A percentile compares a stretch with the other conserved stretches of the same genome.
These are phyloP conservation scores for Citrullus mucosospermus DNA, from an alignment of 306 rosid genomes.

Conservation along the genomic window DNA sequence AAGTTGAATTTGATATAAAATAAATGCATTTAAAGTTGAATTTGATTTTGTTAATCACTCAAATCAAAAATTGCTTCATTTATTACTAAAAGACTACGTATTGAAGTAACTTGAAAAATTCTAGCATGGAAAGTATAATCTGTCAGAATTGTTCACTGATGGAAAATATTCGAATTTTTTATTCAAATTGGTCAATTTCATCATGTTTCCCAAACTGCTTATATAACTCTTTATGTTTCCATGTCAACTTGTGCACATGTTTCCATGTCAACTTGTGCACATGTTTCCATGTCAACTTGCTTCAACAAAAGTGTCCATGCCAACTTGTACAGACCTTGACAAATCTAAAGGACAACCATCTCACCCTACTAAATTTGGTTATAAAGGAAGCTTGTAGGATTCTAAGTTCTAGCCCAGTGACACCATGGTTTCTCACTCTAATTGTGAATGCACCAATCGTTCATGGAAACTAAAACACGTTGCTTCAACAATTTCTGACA, in stretches of 20 bases:
- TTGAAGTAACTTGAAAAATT: background rate
- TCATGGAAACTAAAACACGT: background rate
- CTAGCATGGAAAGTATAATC: background rate
- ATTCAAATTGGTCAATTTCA: too few species aligned
- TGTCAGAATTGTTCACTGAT: background rate
- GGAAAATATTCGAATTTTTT: background rate
- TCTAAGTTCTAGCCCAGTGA: background rate
- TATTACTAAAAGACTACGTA: background rate
- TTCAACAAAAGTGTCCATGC: background rate
- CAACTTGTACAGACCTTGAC: background rate
- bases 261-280: too few species aligned
- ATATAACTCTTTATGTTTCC: too few species aligned
- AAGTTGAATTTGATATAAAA: background rate
- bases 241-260: too few species aligned
- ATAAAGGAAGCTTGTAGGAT: background rate
- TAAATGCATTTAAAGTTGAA: background rate
- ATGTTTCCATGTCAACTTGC: too few species aligned
- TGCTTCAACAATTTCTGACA: background rate
- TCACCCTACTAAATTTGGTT: background rate
- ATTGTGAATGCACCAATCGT: background rate
- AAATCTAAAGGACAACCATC: background rate
- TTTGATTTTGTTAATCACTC: background rate
- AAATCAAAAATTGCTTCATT: background rate
- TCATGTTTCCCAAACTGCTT: too few species aligned
- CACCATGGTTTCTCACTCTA: background rate